Percentiles rank a stretch among this genome's conserved stretches.
These are phyloP conservation scores for Pontederia crassipes DNA, from an alignment of 176 grass and related monocot genomes.

Conservation along the genomic window DNA sequence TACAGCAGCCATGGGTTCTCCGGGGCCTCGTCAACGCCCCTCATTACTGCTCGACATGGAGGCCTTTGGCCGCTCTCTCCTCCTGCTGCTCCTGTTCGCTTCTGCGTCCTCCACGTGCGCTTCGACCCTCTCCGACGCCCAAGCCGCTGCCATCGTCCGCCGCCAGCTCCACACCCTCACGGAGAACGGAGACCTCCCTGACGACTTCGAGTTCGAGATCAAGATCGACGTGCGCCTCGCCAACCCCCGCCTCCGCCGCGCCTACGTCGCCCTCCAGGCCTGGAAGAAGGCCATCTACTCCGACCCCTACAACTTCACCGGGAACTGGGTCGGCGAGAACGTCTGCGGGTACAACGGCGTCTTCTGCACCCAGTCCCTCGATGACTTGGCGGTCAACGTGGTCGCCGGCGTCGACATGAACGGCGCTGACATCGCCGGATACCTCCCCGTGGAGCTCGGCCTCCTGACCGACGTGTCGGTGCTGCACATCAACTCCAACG, in stretches of 20 bases:
- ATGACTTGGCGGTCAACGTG: slow-evolving; percentile 20
- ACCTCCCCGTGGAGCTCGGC: slow-evolving; percentile 53
- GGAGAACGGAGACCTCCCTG: slow-evolving; percentile 38
- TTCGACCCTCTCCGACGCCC: slow-evolving; percentile 18
- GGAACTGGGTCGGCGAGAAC: slow-evolving; percentile 36
- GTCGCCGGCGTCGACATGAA: slow-evolving; percentile 68
- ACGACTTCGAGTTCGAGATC: slow-evolving; percentile 54
- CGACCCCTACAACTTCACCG: slow-evolving; percentile 66
- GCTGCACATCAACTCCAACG: slow-evolving; percentile 78
- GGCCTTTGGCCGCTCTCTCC: slow-evolving; percentile 8
- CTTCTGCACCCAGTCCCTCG: slow-evolving; percentile 31
- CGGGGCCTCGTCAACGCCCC: slow-evolving; percentile 3
- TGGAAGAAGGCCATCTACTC: slow-evolving; percentile 62
- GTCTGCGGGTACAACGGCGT: slow-evolving; percentile 59
- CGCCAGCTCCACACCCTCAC: slow-evolving; percentile 39
- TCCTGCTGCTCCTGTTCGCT: neutral
- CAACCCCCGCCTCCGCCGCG: slow-evolving; percentile 39
- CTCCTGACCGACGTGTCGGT: slow-evolving; percentile 41
- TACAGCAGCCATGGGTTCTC: slow-evolving; percentile 32
- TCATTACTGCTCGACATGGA: slow-evolving; percentile 27
- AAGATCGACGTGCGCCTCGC: slow-evolving; percentile 36
- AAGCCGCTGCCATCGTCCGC: slow-evolving; percentile 32
- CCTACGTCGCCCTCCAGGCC: slow-evolving; percentile 46
- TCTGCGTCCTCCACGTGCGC: rapidly evolving
- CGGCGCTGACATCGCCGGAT: slow-evolving; percentile 63